Percentiles rank a stretch among this genome's conserved stretches.
Conservation (phyloP, 2,329 filamentous ascomycete species). For the Colletotrichum sp. region DNA sequence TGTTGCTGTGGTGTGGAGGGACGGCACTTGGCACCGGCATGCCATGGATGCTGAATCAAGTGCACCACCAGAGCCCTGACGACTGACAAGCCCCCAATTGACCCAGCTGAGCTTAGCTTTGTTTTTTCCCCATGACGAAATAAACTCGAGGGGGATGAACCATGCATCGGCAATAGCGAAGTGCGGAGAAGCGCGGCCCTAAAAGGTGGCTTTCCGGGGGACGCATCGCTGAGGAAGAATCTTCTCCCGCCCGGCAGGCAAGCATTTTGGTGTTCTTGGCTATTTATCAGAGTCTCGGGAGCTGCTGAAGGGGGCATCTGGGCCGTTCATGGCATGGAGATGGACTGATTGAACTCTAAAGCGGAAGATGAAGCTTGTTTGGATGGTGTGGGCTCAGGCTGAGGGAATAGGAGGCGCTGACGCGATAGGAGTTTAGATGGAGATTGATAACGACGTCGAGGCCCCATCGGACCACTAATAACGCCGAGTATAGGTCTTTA, state of each 20-base stretch:
- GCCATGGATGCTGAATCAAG: neutral
- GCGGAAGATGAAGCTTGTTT: neutral
- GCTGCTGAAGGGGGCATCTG: neutral
- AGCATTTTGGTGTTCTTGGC: neutral
- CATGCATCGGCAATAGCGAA: slow-evolving; percentile 15
- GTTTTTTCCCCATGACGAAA: neutral
- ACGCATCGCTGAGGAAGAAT: neutral
- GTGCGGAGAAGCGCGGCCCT: slow-evolving; percentile 13
- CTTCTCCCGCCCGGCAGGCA: neutral
- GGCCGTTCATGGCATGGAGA: neutral
- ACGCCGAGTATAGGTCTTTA: neutral
- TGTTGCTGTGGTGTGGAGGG: neutral
- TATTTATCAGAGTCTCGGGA: neutral
- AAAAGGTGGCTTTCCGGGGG: neutral
- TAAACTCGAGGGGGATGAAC: slow-evolving; percentile 1
- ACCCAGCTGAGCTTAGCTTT: neutral
- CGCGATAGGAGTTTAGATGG: neutral
- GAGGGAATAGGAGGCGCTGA: neutral
- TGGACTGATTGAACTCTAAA: neutral
- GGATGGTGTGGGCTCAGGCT: neutral
- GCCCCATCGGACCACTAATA: neutral
- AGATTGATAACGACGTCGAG: neutral
- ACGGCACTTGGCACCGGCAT: slow-evolving; percentile 15
- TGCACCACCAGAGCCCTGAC: neutral
- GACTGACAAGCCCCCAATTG: neutral